Percentiles rank a stretch among this genome's conserved stretches.
Evolutionary conservation across 2,329 filamentous ascomycete genomes (phyloP).

Genomic region (Bipolaris zeicola): DNA sequence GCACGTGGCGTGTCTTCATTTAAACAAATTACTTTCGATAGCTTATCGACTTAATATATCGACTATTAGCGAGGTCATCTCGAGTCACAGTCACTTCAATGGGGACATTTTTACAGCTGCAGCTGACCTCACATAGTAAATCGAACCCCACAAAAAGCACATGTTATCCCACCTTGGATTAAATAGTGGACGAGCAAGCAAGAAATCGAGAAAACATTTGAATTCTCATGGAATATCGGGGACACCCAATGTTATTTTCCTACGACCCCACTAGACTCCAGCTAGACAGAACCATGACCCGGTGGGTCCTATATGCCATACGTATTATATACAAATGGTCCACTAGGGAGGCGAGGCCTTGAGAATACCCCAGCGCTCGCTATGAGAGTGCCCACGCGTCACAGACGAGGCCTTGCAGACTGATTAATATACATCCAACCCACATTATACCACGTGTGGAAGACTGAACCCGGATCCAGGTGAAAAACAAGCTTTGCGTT

Average conservation of each 20-base stretch:
- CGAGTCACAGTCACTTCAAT: neutral
- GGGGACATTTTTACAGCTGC: neutral
- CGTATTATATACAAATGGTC: conserved; percentile 6
- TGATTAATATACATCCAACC: conserved; percentile 14
- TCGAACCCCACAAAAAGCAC: neutral
- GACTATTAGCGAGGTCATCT: neutral
- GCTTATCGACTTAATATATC: conserved; percentile 1
- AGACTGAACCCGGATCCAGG: conserved; percentile 5
- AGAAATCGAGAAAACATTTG: neutral
- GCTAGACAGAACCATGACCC: conserved; percentile 7
- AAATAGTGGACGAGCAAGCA: no score
- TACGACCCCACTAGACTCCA: neutral
- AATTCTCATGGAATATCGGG: neutral
- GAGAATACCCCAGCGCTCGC: neutral
- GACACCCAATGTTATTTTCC: neutral
- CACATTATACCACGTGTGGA: conserved; percentile 1
- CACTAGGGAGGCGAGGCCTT: neutral
- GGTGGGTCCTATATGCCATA: conserved; percentile 8
- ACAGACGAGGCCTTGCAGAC: neutral
- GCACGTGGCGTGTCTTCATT: conserved; percentile 14
- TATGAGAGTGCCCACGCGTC: conserved; percentile 3
- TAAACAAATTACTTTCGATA: conserved; percentile 17
- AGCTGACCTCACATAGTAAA: neutral
- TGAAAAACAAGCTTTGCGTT: conserved; percentile 14
- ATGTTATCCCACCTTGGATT: neutral